These are phyloP conservation scores for Arabidopsis hybrid DNA, from an alignment of 441 rosid genomes.

Conservation along the genomic window DNA sequence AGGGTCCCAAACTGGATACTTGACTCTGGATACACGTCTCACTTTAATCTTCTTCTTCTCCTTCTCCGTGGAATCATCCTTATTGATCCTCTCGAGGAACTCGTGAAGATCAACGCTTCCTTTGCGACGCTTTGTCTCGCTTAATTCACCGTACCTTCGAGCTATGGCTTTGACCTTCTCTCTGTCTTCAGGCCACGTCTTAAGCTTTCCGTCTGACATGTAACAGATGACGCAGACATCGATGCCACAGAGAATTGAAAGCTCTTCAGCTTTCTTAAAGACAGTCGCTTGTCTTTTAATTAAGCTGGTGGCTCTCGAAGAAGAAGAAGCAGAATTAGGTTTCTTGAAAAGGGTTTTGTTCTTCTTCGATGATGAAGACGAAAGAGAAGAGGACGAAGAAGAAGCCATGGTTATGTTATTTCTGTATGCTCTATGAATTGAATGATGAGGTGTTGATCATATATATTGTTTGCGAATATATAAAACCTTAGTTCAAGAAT, in stretches of 20 bases:
- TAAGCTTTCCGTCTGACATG: slow-evolving; percentile 35
- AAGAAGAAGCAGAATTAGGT: slow-evolving; percentile 7
- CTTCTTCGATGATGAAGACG: neutral
- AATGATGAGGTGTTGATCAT: slow-evolving; percentile 28
- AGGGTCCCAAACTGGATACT: slow-evolving; percentile 41
- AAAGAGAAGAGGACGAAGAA: slow-evolving; percentile 21
- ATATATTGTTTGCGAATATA: slow-evolving; percentile 16
- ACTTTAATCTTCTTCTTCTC: slow-evolving; percentile 13
- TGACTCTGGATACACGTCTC: neutral
- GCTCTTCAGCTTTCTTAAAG: slow-evolving; percentile 43
- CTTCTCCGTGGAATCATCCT: slow-evolving; percentile 15
- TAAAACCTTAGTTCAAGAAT: neutral
- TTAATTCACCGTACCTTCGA: slow-evolving; percentile 29
- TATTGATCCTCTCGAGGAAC: slow-evolving; percentile 24
- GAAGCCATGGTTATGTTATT: slow-evolving; percentile 28
- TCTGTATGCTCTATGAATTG: slow-evolving; percentile 6
- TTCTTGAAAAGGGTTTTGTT: slow-evolving; percentile 11
- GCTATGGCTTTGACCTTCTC: slow-evolving; percentile 35
- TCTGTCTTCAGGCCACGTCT: slow-evolving; percentile 43
- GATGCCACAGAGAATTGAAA: slow-evolving; percentile 40
- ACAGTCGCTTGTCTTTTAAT: slow-evolving; percentile 34
- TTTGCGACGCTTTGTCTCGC: slow-evolving; percentile 30
- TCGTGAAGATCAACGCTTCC: slow-evolving; percentile 17
- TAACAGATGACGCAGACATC: slow-evolving; percentile 41
- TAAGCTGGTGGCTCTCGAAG: slow-evolving; percentile 18